A percentile compares a stretch with the other conserved stretches of the same genome.
Evolutionary conservation across 352 stramenopile species (phyloP).

Genomic region (Phytopythium chamaehyphon): DNA sequence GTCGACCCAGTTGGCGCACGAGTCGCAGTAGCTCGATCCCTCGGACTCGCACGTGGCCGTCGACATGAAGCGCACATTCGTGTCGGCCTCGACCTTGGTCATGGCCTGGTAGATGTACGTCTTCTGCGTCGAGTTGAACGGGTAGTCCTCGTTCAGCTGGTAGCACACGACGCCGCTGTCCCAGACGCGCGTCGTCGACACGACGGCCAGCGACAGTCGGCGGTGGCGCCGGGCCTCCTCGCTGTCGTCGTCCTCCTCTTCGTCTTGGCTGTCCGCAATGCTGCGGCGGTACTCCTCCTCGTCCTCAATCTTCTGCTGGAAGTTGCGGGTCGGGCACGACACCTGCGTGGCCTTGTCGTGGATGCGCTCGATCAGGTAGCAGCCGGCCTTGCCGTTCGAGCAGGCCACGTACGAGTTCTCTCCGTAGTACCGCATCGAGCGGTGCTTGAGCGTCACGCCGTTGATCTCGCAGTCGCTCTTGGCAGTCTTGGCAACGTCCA

Average conservation of each 20-base stretch:
- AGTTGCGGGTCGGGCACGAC: constrained; percentile 38
- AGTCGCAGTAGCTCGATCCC: constrained; percentile 47
- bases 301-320: constrained; percentile 34
- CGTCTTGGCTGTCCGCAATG: constrained; percentile 12
- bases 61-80: constrained; percentile 72
- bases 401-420: constrained; percentile 74
- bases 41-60: constrained; percentile 43
- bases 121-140: constrained; percentile 52
- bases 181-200: constrained; percentile 61
- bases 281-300: constrained; percentile 23
- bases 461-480: constrained; percentile 47
- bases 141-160: constrained; percentile 57
- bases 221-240: constrained; percentile 27
- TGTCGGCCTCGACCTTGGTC: constrained; percentile 54
- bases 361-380: constrained; percentile 58
- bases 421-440: constrained; percentile 65
- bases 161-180: constrained; percentile 71
- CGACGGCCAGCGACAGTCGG: constrained; percentile 59
- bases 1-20: constrained; percentile 68
- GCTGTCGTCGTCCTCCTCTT: constrained; percentile 9
- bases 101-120: constrained; percentile 66
- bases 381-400: constrained; percentile 49
- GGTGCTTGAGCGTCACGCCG: constrained; percentile 49
- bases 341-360: constrained; percentile 61
- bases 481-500: constrained; percentile 9